phyloP scores from a whole-genome alignment of 768 basidiomycete genomes.

The button mushroom (Agaricus bisporus) region DNA sequence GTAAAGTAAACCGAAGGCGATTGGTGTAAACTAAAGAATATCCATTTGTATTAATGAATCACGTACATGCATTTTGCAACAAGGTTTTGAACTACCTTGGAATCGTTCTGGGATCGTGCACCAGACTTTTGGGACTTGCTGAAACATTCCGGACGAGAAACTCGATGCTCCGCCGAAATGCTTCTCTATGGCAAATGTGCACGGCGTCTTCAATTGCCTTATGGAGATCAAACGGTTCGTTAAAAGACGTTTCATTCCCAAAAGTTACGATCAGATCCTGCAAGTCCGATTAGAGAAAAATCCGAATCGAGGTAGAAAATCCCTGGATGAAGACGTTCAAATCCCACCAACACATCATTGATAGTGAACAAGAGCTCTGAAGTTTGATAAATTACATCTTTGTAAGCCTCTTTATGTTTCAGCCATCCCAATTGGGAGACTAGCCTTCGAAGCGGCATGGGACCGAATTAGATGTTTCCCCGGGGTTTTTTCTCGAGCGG shows the following conservation, averaged over 20 bases:
- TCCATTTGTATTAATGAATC: neutral
- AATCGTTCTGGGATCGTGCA: constrained; percentile 72
- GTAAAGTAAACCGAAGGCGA: constrained; percentile 66
- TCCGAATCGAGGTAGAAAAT: neutral
- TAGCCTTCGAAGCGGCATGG: constrained; percentile 69
- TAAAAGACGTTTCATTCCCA: constrained; percentile 68
- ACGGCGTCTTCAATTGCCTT: constrained; percentile 57
- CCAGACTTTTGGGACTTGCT: constrained; percentile 48
- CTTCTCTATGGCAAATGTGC: constrained; percentile 59
- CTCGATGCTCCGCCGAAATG: constrained; percentile 48
- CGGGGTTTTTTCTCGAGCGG: constrained; percentile 65
- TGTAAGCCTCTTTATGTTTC: neutral
- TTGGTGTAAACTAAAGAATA: neutral
- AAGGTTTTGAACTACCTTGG: constrained; percentile 69
- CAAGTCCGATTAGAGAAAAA: neutral
- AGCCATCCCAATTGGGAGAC: neutral
- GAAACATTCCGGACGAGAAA: constrained; percentile 49
- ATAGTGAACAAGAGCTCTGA: constrained; percentile 66
- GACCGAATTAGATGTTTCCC: constrained; percentile 67
- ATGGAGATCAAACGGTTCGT: constrained; percentile 69
- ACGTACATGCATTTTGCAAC: constrained; percentile 71
- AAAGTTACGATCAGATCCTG: constrained; percentile 71
- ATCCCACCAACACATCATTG: constrained; percentile 63
- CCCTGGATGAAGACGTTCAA: neutral
- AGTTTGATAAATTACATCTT: constrained; percentile 16